A percentile compares a stretch with the other conserved stretches of the same genome.
These are phyloP conservation scores for Trebouxiophyceae sp. DNA, from an alignment of 163 green algal species.

Conservation along the genomic window DNA sequence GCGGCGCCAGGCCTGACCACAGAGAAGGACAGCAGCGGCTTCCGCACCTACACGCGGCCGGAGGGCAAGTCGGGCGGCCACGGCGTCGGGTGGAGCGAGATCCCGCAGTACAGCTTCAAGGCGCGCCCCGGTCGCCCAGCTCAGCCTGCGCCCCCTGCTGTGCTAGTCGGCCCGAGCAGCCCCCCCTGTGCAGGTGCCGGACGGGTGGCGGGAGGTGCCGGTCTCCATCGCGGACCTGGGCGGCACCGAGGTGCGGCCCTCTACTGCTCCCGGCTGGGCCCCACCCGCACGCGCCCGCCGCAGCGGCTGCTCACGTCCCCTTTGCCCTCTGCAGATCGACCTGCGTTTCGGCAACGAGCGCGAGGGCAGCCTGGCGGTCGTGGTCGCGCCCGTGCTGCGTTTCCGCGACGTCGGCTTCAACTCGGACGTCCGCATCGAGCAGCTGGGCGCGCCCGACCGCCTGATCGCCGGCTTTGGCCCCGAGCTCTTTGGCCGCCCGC, in stretches of 20 bases:
- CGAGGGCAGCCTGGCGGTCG: conserved; percentile 69
- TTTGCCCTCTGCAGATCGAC: conserved; percentile 82
- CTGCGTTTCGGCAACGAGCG: conserved; percentile 69
- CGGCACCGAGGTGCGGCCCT: conserved; percentile 67
- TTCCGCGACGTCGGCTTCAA: conserved; percentile 83
- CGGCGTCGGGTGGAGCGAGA: conserved; percentile 91
- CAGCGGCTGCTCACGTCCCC: too few relatives aligned
- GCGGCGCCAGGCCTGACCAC: not conserved
- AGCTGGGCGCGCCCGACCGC: conserved; percentile 63
- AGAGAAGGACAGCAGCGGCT: conserved; percentile 53
- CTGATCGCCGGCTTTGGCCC: conserved; percentile 79
- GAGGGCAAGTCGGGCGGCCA: conserved; percentile 86
- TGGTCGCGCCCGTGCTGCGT: conserved; percentile 88
- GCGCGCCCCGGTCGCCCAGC: too few relatives aligned
- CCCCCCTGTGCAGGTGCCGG: conserved; percentile 22
- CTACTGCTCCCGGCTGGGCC: not conserved
- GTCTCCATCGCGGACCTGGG: conserved; percentile 96
- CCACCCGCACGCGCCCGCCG: too few relatives aligned
- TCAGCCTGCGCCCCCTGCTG: too few relatives aligned
- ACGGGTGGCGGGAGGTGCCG: conserved; percentile 82
- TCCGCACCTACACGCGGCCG: conserved; percentile 72
- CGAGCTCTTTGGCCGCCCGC: conserved; percentile 71
- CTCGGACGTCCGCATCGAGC: conserved; percentile 49
- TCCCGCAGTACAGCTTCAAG: conserved; percentile 80
- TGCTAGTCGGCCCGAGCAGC: too few relatives aligned